Evolutionary conservation across 1,284 basidiomycete species (phyloP), one percentile per base, ranked within the genome.

Genomic region (Trichosporon ovoides): DNA sequence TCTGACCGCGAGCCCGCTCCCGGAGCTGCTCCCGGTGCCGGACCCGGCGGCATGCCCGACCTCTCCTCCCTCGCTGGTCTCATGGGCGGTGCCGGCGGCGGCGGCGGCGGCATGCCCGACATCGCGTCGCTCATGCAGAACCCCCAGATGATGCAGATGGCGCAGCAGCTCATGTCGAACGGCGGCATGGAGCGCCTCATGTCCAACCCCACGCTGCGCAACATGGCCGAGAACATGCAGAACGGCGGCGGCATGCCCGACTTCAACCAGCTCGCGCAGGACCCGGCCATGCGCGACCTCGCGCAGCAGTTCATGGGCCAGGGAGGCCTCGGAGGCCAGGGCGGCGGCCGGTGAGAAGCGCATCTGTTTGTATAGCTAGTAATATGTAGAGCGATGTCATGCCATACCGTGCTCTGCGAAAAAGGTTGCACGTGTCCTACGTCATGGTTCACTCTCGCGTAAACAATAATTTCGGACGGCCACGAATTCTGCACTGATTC

Each of bases 161-260:
- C 94, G 3, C 89, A 94, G 79, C 86, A 89, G 75, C 85, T 98
- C 86, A 91, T 91, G 83, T 81, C 83, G 33, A 91, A 89, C 69
- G 95, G 95, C 38, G 93, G 94, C 7, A 70, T 98, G 52, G 89
- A 91, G 53, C 80, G 80, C 57, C 75, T 98, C 38, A 93, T 97
- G 91, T 81, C 83, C 60, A 93, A 94, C 73, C 91, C 92, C 14
- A 74, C 83, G 18, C 80, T 95, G 49, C 81, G 86, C 18, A 84
- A 85, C 68, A 91, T 94, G 88, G 90, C 91, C 82, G 82, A 84
- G 68, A 83, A 85, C 33, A 82, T 87, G 67, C 87, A 89, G 72
- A 81, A 78, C 36, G 88, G 88, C 2, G 84, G 87, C 31, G 81
- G 81, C 24, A 76, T 76, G 75, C 76, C 76, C n/a, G 74, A 76